These are phyloP conservation scores for Exophiala viscosa DNA, from an alignment of 2,329 filamentous ascomycete genomes.

Conservation along the genomic window DNA sequence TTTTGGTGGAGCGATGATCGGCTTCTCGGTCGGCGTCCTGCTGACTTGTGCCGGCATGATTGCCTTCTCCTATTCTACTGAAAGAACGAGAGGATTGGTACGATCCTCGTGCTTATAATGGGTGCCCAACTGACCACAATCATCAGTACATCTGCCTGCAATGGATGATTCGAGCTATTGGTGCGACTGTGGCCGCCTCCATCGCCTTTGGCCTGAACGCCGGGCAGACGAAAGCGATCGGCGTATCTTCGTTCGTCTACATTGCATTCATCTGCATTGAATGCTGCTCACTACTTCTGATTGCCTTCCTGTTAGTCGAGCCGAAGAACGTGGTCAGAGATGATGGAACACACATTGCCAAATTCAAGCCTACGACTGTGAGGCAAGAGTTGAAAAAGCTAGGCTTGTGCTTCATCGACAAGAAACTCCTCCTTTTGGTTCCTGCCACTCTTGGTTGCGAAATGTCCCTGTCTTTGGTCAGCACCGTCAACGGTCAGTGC, in stretches of 20 bases:
- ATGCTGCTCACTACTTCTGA: slow-evolving; percentile 19
- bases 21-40: slow-evolving; percentile 18
- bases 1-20: slow-evolving; percentile 16
- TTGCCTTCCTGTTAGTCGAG: slow-evolving; percentile 14
- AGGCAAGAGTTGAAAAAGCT: slow-evolving; percentile 22
- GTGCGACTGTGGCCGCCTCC: slow-evolving; percentile 20
- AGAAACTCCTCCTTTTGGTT: slow-evolving; percentile 12
- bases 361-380: slow-evolving; percentile 21
- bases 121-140: not conserved
- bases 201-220: slow-evolving; percentile 25
- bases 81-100: slow-evolving; percentile 21
- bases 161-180: slow-evolving; percentile 19
- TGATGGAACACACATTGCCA: slow-evolving; percentile 27
- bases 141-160: slow-evolving; percentile 9
- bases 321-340: slow-evolving; percentile 25
- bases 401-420: slow-evolving; percentile 13
- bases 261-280: slow-evolving; percentile 25
- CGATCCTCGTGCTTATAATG: not conserved
- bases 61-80: slow-evolving; percentile 22
- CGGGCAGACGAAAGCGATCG: slow-evolving; percentile 16
- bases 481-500: too few species aligned
- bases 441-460: slow-evolving; percentile 22
- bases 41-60: slow-evolving; percentile 23
- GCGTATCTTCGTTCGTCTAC: slow-evolving; percentile 24
- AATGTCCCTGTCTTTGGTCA: slow-evolving; percentile 17